phyloP scores from a whole-genome alignment of 345 rosid genomes.

The Anastatica hierochuntica region DNA sequence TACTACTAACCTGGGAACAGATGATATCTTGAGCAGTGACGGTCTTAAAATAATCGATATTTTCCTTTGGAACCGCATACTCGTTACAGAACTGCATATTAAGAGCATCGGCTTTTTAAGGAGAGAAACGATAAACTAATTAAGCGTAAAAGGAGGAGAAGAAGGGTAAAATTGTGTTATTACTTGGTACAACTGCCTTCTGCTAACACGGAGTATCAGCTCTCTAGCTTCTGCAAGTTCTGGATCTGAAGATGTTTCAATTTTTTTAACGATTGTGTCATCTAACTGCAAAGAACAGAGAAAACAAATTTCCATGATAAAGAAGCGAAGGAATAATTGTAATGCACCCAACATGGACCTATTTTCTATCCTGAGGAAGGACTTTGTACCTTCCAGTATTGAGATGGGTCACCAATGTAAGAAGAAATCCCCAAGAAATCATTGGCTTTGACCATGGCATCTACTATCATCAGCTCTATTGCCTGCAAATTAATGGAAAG shows the following conservation, averaged over 20 bases:
- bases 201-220: conserved; percentile 67
- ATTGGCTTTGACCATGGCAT: conserved; percentile 78
- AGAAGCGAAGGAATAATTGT: too few relatives aligned
- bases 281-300: conserved; percentile 50
- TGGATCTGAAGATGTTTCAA: conserved; percentile 65
- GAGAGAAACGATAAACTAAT: background rate
- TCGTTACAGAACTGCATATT: conserved; percentile 97
- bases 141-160: too few relatives aligned
- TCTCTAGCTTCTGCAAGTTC: conserved; percentile 75
- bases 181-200: conserved; percentile 86
- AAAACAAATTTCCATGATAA: background rate
- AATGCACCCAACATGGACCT: too few relatives aligned
- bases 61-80: conserved; percentile 84
- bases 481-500: conserved; percentile 42
- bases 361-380: background rate
- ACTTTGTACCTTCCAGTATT: conserved; percentile 83
- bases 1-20: conserved; percentile 79
- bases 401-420: conserved; percentile 55
- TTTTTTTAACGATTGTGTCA: conserved; percentile 70
- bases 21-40: conserved; percentile 81
- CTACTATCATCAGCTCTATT: conserved; percentile 80
- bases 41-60: conserved; percentile 62
- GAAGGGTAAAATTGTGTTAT: conserved; percentile 8
- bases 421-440: conserved; percentile 52
- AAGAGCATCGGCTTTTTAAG: background rate